These are phyloP conservation scores for Tuber melanosporum DNA, from an alignment of 495 filamentous ascomycete genomes.

Conservation along the genomic window DNA sequence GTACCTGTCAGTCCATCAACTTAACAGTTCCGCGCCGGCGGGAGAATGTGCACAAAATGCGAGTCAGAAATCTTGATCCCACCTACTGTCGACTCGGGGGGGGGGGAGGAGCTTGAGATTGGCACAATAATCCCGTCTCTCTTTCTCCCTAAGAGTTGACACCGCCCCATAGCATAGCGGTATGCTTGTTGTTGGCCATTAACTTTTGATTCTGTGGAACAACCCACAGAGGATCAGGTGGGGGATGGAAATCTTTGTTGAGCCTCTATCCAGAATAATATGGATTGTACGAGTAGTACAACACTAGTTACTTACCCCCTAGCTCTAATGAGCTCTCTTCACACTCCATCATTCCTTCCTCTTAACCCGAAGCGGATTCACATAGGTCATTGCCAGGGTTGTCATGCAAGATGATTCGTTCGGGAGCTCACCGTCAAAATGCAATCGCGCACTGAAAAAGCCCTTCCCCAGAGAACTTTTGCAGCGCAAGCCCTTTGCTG, in stretches of 20 bases:
- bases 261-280: background rate
- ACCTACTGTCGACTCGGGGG: background rate
- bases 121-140: background rate
- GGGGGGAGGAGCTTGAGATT: background rate
- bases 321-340: background rate
- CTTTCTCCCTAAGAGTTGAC: background rate
- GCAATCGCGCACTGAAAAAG: background rate
- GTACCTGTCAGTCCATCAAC: background rate
- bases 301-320: background rate
- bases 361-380: background rate
- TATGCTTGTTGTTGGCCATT: constrained; percentile 3
- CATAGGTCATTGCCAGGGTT: background rate
- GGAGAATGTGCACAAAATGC: background rate
- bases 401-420: background rate
- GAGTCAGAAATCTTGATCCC: background rate
- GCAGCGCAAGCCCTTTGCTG: background rate
- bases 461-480: background rate
- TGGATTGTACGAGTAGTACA: background rate
- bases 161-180: background rate
- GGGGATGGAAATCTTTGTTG: background rate
- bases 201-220: constrained; percentile 1
- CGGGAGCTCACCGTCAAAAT: constrained; percentile 2
- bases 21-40: background rate
- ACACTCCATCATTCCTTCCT: background rate
- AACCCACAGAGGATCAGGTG: background rate